A percentile compares a stretch with the other conserved stretches of the same genome.
phyloP scores from a whole-genome alignment of 2,329 filamentous ascomycete genomes.

The Cryphonectria carpinicola region DNA sequence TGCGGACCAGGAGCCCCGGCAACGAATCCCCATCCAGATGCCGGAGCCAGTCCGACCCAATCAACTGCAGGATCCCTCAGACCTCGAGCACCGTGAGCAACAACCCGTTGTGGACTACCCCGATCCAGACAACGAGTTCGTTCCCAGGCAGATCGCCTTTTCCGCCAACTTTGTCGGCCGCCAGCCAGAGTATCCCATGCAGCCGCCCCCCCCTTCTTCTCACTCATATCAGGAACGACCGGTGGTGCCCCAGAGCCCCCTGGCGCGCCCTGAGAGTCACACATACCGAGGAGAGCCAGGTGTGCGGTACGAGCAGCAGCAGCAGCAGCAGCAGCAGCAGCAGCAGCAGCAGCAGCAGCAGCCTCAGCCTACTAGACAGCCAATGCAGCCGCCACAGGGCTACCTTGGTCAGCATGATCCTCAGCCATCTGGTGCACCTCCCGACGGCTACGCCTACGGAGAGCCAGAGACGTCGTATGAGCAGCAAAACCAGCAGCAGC shows the following conservation, averaged over 20 bases:
- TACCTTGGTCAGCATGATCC: constrained; percentile 14
- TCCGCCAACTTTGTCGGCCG: constrained; percentile 18
- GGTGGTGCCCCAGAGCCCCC: constrained; percentile 20
- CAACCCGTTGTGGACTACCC: constrained; percentile 17
- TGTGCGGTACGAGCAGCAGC: constrained; percentile 24
- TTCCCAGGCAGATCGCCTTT: constrained; percentile 21
- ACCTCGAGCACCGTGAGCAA: constrained; percentile 22
- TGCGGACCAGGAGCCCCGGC: constrained; percentile 13
- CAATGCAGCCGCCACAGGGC: constrained; percentile 26
- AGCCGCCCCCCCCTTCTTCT: constrained; percentile 4
- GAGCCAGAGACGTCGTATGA: constrained; percentile 20
- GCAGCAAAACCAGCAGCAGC: not conserved
- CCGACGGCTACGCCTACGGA: constrained; percentile 21
- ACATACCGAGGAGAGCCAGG: constrained; percentile 24
- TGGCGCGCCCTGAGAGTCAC: constrained; percentile 25
- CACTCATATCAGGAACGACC: constrained; percentile 20
- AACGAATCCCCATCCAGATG: constrained; percentile 26
- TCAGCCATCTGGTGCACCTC: not conserved
- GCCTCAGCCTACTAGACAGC: constrained; percentile 13
- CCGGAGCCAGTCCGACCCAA: constrained; percentile 28
- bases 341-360: constrained; percentile 26
- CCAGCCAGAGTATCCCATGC: constrained; percentile 14
- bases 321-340: constrained; percentile 24
- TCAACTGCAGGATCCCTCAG: constrained; percentile 24
- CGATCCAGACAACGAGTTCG: constrained; percentile 23